phyloP scores from a whole-genome alignment of 352 stramenopile genomes.

The Phytophthora ohioensis region DNA sequence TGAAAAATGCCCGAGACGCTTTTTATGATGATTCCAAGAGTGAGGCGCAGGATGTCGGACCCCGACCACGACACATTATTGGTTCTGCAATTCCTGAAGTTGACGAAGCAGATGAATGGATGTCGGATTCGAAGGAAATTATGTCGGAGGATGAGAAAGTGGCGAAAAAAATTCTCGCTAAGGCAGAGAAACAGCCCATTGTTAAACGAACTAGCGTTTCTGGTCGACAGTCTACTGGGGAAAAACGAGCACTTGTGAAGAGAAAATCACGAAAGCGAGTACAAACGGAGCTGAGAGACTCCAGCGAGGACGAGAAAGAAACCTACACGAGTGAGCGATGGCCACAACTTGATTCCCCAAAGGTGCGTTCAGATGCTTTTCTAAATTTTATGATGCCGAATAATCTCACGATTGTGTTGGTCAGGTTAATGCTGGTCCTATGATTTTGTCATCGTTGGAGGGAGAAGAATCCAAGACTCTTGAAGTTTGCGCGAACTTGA shows the following conservation, averaged over 20 bases:
- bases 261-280: constrained; percentile 14
- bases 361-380: constrained; percentile 30
- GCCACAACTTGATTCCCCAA: constrained; percentile 59
- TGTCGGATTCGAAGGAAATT: constrained; percentile 68
- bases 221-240: neutral
- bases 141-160: constrained; percentile 21
- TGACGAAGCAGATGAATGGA: constrained; percentile 63
- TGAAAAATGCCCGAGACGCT: constrained; percentile 33
- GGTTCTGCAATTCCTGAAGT: constrained; percentile 40
- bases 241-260: constrained; percentile 6
- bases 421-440: constrained; percentile 48
- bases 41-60: constrained; percentile 24
- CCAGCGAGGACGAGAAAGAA: constrained; percentile 40
- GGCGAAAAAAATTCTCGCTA: neutral
- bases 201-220: neutral
- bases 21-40: constrained; percentile 52
- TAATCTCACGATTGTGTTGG: constrained; percentile 7
- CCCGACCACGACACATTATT: constrained; percentile 52
- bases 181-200: neutral
- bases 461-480: constrained; percentile 20
- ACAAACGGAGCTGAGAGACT: constrained; percentile 16
- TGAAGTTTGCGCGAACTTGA: constrained; percentile 75
- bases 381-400: neutral
- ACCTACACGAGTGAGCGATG: constrained; percentile 48
- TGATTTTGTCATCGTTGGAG: constrained; percentile 41